phyloP scores from a whole-genome alignment of 805 yeast species.

The Kodamaea kakaduensis region DNA sequence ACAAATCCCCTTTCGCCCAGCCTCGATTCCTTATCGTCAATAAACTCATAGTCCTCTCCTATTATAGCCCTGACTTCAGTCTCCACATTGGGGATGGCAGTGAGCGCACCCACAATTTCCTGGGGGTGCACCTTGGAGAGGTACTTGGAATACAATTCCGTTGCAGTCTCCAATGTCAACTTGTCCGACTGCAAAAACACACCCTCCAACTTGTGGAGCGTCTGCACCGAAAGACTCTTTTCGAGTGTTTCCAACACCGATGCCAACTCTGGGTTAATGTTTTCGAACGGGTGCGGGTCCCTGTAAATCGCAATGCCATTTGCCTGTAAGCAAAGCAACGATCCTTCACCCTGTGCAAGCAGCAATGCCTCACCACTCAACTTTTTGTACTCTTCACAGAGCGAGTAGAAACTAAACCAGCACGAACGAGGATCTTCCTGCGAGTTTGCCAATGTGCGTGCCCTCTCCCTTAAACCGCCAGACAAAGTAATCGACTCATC shows the following conservation, averaged over 20 bases:
- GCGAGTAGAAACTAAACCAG: slow-evolving; percentile 66
- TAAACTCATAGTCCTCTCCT: slow-evolving; percentile 10
- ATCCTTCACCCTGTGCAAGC: slow-evolving; percentile 2
- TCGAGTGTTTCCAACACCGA: slow-evolving; percentile 21
- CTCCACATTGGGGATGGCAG: neutral
- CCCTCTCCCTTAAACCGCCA: slow-evolving; percentile 28
- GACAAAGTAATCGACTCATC: no score
- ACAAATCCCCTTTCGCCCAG: no score
- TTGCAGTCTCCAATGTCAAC: slow-evolving; percentile 12
- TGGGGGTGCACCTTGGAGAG: slow-evolving; percentile 25
- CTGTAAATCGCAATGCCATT: slow-evolving; percentile 33
- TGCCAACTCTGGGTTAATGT: slow-evolving; percentile 18
- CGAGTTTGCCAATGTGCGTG: slow-evolving; percentile 21
- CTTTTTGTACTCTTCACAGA: slow-evolving; percentile 68
- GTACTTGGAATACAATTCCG: slow-evolving; percentile 21
- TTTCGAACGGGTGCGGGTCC: slow-evolving; percentile 31
- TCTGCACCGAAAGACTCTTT: slow-evolving; percentile 26
- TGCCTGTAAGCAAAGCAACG: slow-evolving; percentile 16
- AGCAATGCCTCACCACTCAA: slow-evolving; percentile 58
- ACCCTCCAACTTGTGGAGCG: slow-evolving; percentile 22
- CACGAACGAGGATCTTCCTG: slow-evolving; percentile 35
- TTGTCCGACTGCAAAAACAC: slow-evolving; percentile 12
- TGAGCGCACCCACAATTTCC: slow-evolving; percentile 14
- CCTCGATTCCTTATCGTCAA: no score
- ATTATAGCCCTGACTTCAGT: slow-evolving; percentile 13